Conservation (phyloP, 208 protist species). For the Leishmania amazonensis region DNA sequence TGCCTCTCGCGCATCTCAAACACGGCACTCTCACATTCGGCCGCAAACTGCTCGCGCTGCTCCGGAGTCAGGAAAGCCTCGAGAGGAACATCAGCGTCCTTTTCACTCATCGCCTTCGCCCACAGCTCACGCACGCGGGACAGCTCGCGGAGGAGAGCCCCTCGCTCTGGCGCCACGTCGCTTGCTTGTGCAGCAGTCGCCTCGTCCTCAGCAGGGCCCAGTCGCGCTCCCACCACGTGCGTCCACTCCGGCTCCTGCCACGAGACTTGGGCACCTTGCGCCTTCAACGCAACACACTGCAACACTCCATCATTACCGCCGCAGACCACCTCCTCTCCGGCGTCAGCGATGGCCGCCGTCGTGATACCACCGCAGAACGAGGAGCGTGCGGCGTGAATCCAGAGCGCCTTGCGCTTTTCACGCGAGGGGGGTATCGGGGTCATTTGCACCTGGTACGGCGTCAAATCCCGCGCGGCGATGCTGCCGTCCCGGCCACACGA, state of each 20-base stretch:
- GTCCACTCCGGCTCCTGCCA: conserved; percentile 56
- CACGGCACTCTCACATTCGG: conserved; percentile 61
- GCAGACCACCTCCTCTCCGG: conserved; percentile 18
- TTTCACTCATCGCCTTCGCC: conserved; percentile 37
- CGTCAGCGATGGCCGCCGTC: conserved; percentile 26
- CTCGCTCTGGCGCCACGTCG: conserved; percentile 6
- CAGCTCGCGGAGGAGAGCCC: conserved; percentile 20
- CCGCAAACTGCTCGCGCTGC: conserved; percentile 62
- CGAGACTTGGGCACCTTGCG: conserved; percentile 6
- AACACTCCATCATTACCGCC: conserved; percentile 29
- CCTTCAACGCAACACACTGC: conserved; percentile 20
- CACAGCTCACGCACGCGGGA: conserved; percentile 51
- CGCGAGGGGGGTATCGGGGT: conserved; percentile 75
- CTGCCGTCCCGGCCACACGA: conserved; percentile 72
- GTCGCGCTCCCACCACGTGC: neutral
- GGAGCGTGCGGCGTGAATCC: conserved; percentile 42
- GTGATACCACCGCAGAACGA: conserved; percentile 57
- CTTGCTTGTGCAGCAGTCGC: neutral
- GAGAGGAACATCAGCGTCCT: conserved; percentile 51
- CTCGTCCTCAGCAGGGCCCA: neutral
- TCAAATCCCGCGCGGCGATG: conserved; percentile 64
- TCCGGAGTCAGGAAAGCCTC: conserved; percentile 66
- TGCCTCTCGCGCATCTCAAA: conserved; percentile 62
- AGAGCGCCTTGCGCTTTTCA: conserved; percentile 68
- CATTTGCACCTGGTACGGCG: conserved; percentile 64